Percentiles rank a stretch among this genome's conserved stretches.
Evolutionary conservation across 73 alveolate species (phyloP).

Genomic region (Halteria grandinella): DNA sequence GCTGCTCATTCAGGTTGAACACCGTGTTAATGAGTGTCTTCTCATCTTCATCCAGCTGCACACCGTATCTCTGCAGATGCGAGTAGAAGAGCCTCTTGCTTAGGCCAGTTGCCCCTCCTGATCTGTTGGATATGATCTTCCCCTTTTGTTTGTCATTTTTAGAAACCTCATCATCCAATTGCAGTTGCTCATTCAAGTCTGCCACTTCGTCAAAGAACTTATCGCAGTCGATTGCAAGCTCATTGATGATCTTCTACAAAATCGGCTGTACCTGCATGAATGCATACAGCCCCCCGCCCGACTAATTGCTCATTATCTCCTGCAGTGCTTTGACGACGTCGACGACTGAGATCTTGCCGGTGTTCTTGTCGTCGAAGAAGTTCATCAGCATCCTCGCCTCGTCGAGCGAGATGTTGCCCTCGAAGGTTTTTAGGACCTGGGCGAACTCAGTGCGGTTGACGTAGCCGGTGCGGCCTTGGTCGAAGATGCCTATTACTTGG

Average conservation of each 20-base stretch:
- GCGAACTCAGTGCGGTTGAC: slow-evolving; percentile 47
- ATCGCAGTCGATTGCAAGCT: slow-evolving; percentile 58
- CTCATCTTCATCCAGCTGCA: slow-evolving; percentile 58
- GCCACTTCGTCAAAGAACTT: slow-evolving; percentile 64
- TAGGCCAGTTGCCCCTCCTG: slow-evolving; percentile 30
- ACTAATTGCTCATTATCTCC: slow-evolving; percentile 51
- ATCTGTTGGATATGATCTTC: too few relatives aligned
- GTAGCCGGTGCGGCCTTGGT: slow-evolving; percentile 22
- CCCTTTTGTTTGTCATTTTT: too few relatives aligned
- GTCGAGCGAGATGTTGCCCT: slow-evolving; percentile 32
- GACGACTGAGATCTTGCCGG: slow-evolving; percentile 51
- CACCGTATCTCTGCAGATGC: slow-evolving; percentile 42
- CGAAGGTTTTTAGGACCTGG: slow-evolving; percentile 22
- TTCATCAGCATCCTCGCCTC: slow-evolving; percentile 25
- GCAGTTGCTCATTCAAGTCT: slow-evolving; percentile 25
- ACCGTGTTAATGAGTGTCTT: slow-evolving; percentile 56
- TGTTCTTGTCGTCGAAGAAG: slow-evolving; percentile 57
- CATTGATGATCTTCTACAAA: slow-evolving; percentile 38
- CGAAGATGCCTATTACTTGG: slow-evolving; percentile 43
- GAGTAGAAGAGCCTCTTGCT: slow-evolving; percentile 40
- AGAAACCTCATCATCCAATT: too few relatives aligned
- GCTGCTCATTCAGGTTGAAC: slow-evolving; percentile 7
- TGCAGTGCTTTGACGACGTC: slow-evolving; percentile 51
- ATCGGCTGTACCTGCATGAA: slow-evolving; percentile 55
- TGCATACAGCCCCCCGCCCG: slow-evolving; percentile 48